Evolutionary conservation across 1,284 basidiomycete species (phyloP).

Genomic region (Microbotryum silenes-acaulis): DNA sequence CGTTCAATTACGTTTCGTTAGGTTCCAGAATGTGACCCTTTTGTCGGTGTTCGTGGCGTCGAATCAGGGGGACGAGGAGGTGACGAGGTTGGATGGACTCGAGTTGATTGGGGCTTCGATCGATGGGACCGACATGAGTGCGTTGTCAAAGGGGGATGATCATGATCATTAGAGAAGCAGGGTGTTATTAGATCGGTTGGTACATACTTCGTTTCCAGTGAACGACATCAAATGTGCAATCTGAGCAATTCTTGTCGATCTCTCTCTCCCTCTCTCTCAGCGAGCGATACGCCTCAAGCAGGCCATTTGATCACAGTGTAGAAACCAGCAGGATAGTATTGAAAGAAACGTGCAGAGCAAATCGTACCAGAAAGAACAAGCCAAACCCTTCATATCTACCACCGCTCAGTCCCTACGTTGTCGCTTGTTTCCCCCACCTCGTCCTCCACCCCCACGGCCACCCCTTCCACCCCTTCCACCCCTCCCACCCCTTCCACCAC

Average conservation of each 20-base stretch:
- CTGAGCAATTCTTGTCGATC: no score
- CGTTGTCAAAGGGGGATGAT: slow-evolving; percentile 22
- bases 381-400: background rate
- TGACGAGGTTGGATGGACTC: slow-evolving; percentile 31
- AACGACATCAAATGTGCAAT: no score
- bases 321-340: no score
- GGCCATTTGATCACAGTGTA: background rate
- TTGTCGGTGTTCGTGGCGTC: slow-evolving; percentile 26
- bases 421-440: slow-evolving; percentile 29
- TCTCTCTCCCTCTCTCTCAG: no score
- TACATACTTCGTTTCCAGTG: background rate
- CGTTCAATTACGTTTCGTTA: slow-evolving; percentile 32
- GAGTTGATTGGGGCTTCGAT: slow-evolving; percentile 31
- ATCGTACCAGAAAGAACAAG: no score
- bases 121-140: slow-evolving; percentile 29
- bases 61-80: slow-evolving; percentile 34
- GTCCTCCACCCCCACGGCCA: slow-evolving; percentile 36
- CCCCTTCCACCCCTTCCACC: slow-evolving; percentile 37
- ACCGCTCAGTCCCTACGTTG: slow-evolving; percentile 20
- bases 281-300: no score
- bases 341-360: no score
- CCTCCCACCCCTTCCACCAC: slow-evolving; percentile 40
- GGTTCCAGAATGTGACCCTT: slow-evolving; percentile 30
- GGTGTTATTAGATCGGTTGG: background rate
- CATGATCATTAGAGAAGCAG: slow-evolving; percentile 1